phyloP scores from a whole-genome alignment of 2,329 filamentous ascomycete genomes.

The Hypoxylon sp. region DNA sequence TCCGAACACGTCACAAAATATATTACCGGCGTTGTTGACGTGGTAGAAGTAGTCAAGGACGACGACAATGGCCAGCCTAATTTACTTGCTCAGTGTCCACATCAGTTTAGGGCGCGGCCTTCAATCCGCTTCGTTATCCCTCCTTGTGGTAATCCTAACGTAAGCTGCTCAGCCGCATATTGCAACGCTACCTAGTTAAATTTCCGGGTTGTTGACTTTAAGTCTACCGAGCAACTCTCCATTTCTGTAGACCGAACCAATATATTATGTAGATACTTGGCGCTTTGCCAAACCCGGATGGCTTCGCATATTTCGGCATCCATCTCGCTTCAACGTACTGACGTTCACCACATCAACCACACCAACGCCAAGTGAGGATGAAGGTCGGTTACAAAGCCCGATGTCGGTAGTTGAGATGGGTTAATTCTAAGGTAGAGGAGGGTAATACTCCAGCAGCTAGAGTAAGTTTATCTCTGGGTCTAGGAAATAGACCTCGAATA shows the following conservation, averaged over 20 bases:
- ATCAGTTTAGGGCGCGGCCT: conserved; percentile 13
- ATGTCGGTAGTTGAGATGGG: conserved; percentile 21
- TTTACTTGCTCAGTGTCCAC: conserved; percentile 34
- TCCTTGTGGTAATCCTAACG: conserved; percentile 25
- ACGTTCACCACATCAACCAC: conserved; percentile 2
- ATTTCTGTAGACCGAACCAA: conserved; percentile 9
- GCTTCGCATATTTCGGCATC: neutral
- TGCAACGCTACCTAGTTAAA: conserved; percentile 32
- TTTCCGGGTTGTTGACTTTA: conserved; percentile 36
- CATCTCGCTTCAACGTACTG: conserved; percentile 20
- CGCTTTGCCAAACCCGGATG: conserved; percentile 25
- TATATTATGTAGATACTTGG: conserved; percentile 27
- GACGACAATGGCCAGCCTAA: conserved; percentile 14
- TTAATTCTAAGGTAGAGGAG: neutral
- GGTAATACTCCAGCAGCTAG: neutral
- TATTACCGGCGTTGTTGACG: conserved; percentile 36
- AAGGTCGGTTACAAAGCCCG: conserved; percentile 14
- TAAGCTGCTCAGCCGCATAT: conserved; percentile 45
- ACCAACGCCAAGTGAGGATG: conserved; percentile 15
- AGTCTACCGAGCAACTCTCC: conserved; percentile 32
- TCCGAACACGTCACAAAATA: conserved; percentile 44
- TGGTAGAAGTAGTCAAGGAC: conserved; percentile 19
- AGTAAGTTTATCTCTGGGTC: neutral
- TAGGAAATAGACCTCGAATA: neutral
- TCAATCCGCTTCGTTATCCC: neutral